phyloP scores from a whole-genome alignment of 768 basidiomycete genomes.

The Mycena amicta region DNA sequence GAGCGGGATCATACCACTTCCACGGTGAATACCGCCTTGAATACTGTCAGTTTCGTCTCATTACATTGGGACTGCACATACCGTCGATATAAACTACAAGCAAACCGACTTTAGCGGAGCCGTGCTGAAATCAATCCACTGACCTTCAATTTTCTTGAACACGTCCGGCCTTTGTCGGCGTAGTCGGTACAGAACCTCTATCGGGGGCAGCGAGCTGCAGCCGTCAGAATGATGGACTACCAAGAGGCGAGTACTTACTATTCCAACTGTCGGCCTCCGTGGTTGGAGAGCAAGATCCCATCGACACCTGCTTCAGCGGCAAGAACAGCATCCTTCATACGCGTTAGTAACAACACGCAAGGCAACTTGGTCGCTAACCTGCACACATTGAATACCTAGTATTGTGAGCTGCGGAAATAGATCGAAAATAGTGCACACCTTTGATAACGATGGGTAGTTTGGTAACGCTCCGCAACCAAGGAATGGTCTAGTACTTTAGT shows the following conservation, averaged over 20 bases:
- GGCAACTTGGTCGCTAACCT: conserved; percentile 41
- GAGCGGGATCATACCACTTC: conserved; percentile 58
- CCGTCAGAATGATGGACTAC: not conserved
- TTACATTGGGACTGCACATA: too few species aligned
- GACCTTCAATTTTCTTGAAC: conserved; percentile 71
- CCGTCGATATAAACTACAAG: conserved; percentile 90
- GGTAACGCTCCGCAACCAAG: conserved; percentile 73
- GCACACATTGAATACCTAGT: conserved; percentile 73
- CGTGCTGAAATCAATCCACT: conserved; percentile 16
- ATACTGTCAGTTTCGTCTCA: too few species aligned
- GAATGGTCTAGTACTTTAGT: conserved; percentile 56
- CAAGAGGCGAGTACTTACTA: conserved; percentile 49
- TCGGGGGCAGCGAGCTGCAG: conserved; percentile 68
- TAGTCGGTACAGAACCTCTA: conserved; percentile 78
- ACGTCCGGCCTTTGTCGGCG: conserved; percentile 75
- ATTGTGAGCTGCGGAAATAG: not conserved
- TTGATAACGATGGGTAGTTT: conserved; percentile 75
- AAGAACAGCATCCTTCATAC: conserved; percentile 75
- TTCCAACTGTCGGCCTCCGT: conserved; percentile 88
- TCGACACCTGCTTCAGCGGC: conserved; percentile 84
- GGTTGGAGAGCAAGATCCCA: conserved; percentile 88
- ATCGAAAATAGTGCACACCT: conserved; percentile 40
- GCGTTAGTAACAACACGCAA: conserved; percentile 10
- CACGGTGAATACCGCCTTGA: conserved; percentile 71
- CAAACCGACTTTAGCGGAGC: too few species aligned